A percentile compares a stretch with the other conserved stretches of the same genome.
phyloP scores from a whole-genome alignment of 2,329 filamentous ascomycete genomes.

The Chrysosporium queenslandicum region DNA sequence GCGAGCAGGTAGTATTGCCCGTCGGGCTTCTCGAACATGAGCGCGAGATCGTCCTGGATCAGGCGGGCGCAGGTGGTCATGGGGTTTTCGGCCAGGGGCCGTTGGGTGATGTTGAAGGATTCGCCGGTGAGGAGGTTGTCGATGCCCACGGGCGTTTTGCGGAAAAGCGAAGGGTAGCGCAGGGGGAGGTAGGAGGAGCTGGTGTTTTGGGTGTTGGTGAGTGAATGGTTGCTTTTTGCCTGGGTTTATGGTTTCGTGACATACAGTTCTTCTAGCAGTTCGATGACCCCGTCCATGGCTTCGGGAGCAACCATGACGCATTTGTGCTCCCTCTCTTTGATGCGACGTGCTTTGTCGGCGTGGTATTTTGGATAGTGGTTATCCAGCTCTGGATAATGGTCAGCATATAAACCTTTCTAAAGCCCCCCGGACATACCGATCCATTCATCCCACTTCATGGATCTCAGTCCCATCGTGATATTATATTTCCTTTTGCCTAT shows the following conservation, averaged over 20 bases:
- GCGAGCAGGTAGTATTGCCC: slow-evolving; percentile 74
- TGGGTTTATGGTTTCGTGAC: slow-evolving; percentile 2
- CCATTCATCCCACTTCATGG: slow-evolving; percentile 62
- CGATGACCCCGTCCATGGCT: slow-evolving; percentile 61
- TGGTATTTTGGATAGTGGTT: slow-evolving; percentile 67
- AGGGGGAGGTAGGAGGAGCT: slow-evolving; percentile 56
- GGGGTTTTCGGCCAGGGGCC: slow-evolving; percentile 62
- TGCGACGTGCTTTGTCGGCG: slow-evolving; percentile 57
- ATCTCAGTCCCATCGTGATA: slow-evolving; percentile 67
- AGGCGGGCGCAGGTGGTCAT: slow-evolving; percentile 65
- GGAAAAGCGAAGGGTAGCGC: slow-evolving; percentile 64
- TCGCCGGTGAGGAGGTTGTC: slow-evolving; percentile 64
- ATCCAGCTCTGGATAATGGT: slow-evolving; percentile 53
- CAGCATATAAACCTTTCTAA: no score
- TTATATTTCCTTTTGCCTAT: slow-evolving; percentile 48
- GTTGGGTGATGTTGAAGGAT: slow-evolving; percentile 55
- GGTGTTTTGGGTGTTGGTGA: neutral
- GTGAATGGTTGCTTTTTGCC: neutral
- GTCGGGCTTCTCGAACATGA: slow-evolving; percentile 69
- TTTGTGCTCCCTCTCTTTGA: slow-evolving; percentile 55
- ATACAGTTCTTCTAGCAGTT: slow-evolving; percentile 63
- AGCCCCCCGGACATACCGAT: slow-evolving; percentile 44
- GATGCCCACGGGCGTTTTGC: slow-evolving; percentile 51
- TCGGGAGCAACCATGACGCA: slow-evolving; percentile 60
- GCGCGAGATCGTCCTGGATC: slow-evolving; percentile 70